Evolutionary conservation across 2,329 filamentous ascomycete species (phyloP).

Genomic region (Fusarium sp.): DNA sequence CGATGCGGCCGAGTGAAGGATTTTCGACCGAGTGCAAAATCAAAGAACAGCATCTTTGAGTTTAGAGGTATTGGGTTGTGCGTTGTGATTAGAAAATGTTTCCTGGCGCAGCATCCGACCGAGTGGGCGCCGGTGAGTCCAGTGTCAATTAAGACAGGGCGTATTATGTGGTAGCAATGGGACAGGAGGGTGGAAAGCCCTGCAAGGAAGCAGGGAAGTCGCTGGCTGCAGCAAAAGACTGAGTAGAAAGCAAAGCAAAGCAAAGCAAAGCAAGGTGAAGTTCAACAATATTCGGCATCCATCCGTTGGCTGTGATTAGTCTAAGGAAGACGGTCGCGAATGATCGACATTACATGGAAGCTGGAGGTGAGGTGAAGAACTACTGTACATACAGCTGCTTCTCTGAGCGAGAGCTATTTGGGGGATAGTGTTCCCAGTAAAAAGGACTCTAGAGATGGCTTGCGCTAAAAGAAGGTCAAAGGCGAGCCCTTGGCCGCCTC

Average conservation of each 20-base stretch:
- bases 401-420: conserved; percentile 2
- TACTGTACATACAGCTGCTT: neutral
- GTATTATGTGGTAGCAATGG: neutral
- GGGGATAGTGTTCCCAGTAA: conserved; percentile 6
- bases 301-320: neutral
- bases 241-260: neutral
- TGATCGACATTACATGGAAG: conserved; percentile 29
- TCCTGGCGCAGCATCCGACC: neutral
- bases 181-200: conserved; percentile 10
- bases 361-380: conserved; percentile 18
- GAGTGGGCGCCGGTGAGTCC: neutral
- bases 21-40: neutral
- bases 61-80: neutral
- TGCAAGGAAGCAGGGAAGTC: neutral
- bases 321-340: neutral
- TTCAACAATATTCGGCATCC: conserved; percentile 4
- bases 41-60: neutral
- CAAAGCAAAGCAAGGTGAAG: conserved; percentile 10
- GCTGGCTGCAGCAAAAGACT: conserved; percentile 9
- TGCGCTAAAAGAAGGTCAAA: conserved; percentile 19
- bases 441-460: conserved; percentile 4
- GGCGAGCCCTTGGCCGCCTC: conserved; percentile 9
- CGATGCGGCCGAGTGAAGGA: conserved; percentile 12
- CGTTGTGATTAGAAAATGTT: neutral
- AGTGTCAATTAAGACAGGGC: conserved; percentile 2